Evolutionary conservation across 2,329 filamentous ascomycete species (phyloP), one percentile per base, ranked within the genome.

Genomic region (Zymoseptoria pseudotritici): DNA sequence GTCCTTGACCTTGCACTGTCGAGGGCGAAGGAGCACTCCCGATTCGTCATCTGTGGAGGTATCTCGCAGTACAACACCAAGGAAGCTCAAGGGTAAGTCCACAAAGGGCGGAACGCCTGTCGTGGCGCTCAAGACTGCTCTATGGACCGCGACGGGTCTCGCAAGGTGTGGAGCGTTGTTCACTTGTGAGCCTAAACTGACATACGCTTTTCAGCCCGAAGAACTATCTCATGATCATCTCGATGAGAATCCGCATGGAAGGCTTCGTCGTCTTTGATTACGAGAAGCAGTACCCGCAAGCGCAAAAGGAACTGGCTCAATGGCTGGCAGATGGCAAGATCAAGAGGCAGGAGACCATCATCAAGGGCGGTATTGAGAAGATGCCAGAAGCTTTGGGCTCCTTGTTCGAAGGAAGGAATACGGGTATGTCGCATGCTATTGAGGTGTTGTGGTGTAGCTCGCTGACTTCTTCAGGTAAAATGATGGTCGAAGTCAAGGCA

Each of bases 251-350:
- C 50, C 70, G 74, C 73, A 84, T 89, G 79, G 80, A 87, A 75
- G 87, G 87, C 0, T 91, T 92, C 74, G 86, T 91, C 63, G 82
- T 90, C 54, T 83, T 89, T 58, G 89, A 91, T 71, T 89, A 81
- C 68, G 74, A 72, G 4, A 76, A 81, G 56, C 79, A 86, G 68
- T 88, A 82, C 70, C 69, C 79, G 0, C 72, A 75, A 50, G 89
- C 86, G 50, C 60, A 82, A 65, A 77, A 81, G 26, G 73, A 79
- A 66, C 69, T 88, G 56, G 84, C 73, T 0, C 68, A 75, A 54
- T 83, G 80, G 82, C 74, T 88, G 71, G 71, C 74, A 19, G 79
- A 86, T 64, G 83, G 82, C 1, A 86, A 83, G 70, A 65, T 88
- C 56, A 76, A 79, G 62, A 75, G 71, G 59, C 67, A 66, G 24